Evolutionary conservation across 129 eudicot genomes (phyloP).

Genomic region (Flaveria robusta): DNA sequence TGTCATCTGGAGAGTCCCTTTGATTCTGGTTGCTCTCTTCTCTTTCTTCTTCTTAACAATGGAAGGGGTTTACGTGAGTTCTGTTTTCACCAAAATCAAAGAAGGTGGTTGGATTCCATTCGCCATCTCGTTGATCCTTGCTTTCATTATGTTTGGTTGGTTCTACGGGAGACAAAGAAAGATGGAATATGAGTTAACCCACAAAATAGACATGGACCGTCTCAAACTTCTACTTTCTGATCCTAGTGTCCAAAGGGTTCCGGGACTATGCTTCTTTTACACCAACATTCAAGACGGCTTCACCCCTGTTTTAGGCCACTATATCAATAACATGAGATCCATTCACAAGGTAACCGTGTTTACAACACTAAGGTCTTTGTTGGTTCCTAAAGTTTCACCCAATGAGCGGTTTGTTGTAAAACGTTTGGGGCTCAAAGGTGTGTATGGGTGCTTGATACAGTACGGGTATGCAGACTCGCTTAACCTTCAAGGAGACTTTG

Average conservation of each 20-base stretch:
- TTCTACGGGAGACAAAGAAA: slow-evolving; percentile 63
- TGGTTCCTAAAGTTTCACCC: slow-evolving; percentile 67
- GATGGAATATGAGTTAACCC: slow-evolving; percentile 55
- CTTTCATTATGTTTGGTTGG: slow-evolving; percentile 79
- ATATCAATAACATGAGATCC: slow-evolving; percentile 61
- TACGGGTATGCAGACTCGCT: slow-evolving; percentile 67
- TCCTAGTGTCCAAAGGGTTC: slow-evolving; percentile 57
- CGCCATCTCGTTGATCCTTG: slow-evolving; percentile 65
- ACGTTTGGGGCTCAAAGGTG: slow-evolving; percentile 51
- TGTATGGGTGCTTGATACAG: slow-evolving; percentile 61
- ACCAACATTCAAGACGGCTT: slow-evolving; percentile 69
- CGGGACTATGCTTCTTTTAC: slow-evolving; percentile 70
- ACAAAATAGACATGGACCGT: slow-evolving; percentile 48
- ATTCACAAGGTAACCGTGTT: slow-evolving; percentile 61
- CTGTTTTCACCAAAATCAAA: slow-evolving; percentile 57
- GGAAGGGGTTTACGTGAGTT: slow-evolving; percentile 59
- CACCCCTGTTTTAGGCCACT: slow-evolving; percentile 68
- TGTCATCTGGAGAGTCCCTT: slow-evolving; percentile 57
- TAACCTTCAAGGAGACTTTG: slow-evolving; percentile 54
- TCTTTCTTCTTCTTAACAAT: slow-evolving; percentile 44
- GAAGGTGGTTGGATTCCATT: slow-evolving; percentile 89
- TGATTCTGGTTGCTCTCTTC: slow-evolving; percentile 45
- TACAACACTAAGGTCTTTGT: slow-evolving; percentile 55
- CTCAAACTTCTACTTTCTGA: slow-evolving; percentile 45
- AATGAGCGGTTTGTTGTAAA: slow-evolving; percentile 49